A percentile compares a stretch with the other conserved stretches of the same genome.
These are phyloP conservation scores for Dendrobium officinale DNA, from an alignment of 106 monocot species.

Conservation along the genomic window DNA sequence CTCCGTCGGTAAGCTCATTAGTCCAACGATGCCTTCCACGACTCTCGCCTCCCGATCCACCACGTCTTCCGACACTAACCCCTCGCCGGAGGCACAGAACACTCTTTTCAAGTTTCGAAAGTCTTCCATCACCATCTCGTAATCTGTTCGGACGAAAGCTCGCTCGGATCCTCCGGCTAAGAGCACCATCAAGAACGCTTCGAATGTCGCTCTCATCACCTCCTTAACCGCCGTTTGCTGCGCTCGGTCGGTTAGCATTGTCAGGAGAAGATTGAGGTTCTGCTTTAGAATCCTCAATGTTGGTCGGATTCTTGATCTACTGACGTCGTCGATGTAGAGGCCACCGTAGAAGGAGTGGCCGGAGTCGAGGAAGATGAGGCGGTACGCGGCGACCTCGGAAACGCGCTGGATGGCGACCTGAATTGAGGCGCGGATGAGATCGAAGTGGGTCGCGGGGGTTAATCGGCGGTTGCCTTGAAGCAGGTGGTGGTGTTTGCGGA, in stretches of 20 bases:
- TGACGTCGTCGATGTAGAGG: conserved; percentile 36
- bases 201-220: conserved; percentile 57
- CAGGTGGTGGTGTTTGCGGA: conserved; percentile 1
- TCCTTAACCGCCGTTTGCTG: conserved; percentile 46
- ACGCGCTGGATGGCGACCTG: conserved; percentile 39
- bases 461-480: conserved; percentile 21
- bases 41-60: conserved; percentile 49
- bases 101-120: conserved; percentile 36
- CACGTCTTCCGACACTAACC: conserved; percentile 48
- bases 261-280: conserved; percentile 35
- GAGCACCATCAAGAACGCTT: conserved; percentile 52
- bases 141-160: conserved; percentile 30
- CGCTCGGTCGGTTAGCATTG: conserved; percentile 34
- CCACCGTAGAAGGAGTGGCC: conserved; percentile 38
- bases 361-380: conserved; percentile 65
- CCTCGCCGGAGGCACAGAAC: conserved; percentile 49
- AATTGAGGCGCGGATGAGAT: conserved; percentile 32
- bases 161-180: conserved; percentile 50
- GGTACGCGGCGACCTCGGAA: conserved; percentile 57
- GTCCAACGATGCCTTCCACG: conserved; percentile 37
- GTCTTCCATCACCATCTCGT: conserved; percentile 40
- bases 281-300: conserved; percentile 43
- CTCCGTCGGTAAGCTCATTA: conserved; percentile 43
- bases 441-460: conserved; percentile 30
- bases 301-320: conserved; percentile 30